phyloP scores from a whole-genome alignment of 495 filamentous ascomycete species.

The Cryomyces minteri region DNA sequence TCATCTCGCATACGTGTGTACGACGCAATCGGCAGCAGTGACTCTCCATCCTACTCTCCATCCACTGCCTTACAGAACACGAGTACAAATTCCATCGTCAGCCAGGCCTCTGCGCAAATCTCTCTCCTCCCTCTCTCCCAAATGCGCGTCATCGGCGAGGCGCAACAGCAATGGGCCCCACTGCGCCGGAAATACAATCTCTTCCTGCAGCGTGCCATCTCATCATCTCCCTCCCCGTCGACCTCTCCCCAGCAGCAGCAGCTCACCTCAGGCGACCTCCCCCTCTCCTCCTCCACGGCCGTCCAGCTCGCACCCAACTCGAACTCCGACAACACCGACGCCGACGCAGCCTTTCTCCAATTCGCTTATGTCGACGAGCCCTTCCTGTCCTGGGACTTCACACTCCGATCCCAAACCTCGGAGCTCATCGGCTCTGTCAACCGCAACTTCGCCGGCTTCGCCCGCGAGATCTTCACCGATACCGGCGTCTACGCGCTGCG shows the following conservation, averaged over 20 bases:
- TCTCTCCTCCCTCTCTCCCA: constrained; percentile 32
- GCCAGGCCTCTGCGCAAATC: constrained; percentile 27
- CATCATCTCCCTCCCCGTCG: constrained; percentile 7
- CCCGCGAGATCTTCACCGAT: constrained; percentile 54
- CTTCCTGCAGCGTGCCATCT: constrained; percentile 30
- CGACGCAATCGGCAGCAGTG: constrained; percentile 27
- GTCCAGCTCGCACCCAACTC: constrained; percentile 17
- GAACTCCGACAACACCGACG: constrained; percentile 11
- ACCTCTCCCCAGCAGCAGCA: constrained; percentile 10
- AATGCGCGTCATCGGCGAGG: constrained; percentile 50
- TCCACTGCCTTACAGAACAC: constrained; percentile 27
- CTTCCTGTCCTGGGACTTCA: constrained; percentile 26
- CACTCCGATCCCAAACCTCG: constrained; percentile 12
- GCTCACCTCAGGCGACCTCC: constrained; percentile 26
- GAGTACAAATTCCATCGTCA: constrained; percentile 23
- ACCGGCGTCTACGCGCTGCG: constrained; percentile 50
- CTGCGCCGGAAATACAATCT: constrained; percentile 50
- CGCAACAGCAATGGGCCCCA: constrained; percentile 50
- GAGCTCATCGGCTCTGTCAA: constrained; percentile 40
- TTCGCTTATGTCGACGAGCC: constrained; percentile 38
- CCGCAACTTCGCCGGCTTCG: constrained; percentile 48
- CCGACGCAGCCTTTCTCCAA: constrained; percentile 32
- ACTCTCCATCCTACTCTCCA: constrained; percentile 14
- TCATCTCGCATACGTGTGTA: constrained; percentile 46
- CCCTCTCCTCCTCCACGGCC: constrained; percentile 30